Base-by-base conservation (phyloP, 2,329 filamentous ascomycete genomes). In the Nannizzia gypsea region DNA sequence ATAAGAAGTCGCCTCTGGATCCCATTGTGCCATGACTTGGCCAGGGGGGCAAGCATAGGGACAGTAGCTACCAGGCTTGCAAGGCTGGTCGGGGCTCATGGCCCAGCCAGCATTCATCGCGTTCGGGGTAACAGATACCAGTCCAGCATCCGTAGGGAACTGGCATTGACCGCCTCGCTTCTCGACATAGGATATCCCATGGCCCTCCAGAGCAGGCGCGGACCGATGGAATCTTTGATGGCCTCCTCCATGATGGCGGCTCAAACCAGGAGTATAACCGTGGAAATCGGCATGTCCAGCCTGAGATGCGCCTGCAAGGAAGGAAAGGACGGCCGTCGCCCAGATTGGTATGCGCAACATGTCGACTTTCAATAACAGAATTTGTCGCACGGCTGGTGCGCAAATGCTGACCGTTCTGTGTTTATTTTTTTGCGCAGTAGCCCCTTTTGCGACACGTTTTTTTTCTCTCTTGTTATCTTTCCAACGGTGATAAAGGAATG, bases 11-110 rank as follows among this genome's bases (percentile, higher is more conserved):
- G 87, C 87, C 61, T 78, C 72, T 0, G 85, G 84, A 68, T 90
- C 83, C 88, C 88, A 91, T 72, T 92, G 88, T 63, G 84, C 82
- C 78, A 87, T 88, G 28, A 91, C 82, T 76, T 89, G 82, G 61
- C 88, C 88, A 0, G 87, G 72, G 61, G 85, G 86, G 71, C 88
- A 91, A 58, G 88, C 88, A 70, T 88, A 85, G 1, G 88, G 88
- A 69, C 88, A 91, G 73, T 86, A 90, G 64, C 71, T 81, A 61
- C 83, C 86, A 3, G 83, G 80, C 61, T 76, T 77, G 71, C 88
- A 91, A 59, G 80, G 71, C 69, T 87, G 81, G 71, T 91, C 84
- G 3, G 88, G 87, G 67, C 85, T 87, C 82, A 91, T 84, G 46
- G 88, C 88, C 84, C 88, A 92, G 63, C 88, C 88, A 56, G 78